Percentiles rank a stretch among this genome's conserved stretches.
Conservation (phyloP, 1,139 yeast species). For the Magnusiomyces paraingens region DNA sequence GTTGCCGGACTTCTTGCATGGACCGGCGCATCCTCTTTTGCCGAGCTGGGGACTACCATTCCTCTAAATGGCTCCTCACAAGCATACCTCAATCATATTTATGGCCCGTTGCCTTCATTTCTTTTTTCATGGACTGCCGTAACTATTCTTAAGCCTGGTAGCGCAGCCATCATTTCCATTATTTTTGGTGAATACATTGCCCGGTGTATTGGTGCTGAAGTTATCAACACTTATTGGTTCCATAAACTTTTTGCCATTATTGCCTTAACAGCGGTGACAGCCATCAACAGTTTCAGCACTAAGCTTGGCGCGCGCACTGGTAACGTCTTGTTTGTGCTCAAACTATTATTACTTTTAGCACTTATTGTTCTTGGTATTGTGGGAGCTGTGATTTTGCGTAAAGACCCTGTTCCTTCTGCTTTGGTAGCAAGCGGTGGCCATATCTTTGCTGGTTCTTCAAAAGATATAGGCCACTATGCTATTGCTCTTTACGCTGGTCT, state of each 20-base stretch:
- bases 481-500: conserved; percentile 39
- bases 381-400: conserved; percentile 23
- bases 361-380: conserved; percentile 33
- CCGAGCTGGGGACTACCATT: conserved; percentile 38
- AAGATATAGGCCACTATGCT: conserved; percentile 32
- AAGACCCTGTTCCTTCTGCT: conserved; percentile 21
- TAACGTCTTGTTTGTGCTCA: conserved; percentile 33
- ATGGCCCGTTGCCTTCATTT: conserved; percentile 36
- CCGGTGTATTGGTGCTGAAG: conserved; percentile 20
- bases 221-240: conserved; percentile 24
- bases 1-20: conserved; percentile 39
- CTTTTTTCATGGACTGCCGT: conserved; percentile 39
- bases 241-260: conserved; percentile 32
- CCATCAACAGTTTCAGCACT: conserved; percentile 31
- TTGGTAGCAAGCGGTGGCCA: conserved; percentile 18
- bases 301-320: conserved; percentile 34
- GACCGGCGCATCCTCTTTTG: conserved; percentile 41
- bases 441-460: conserved; percentile 29
- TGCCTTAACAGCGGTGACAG: conserved; percentile 28
- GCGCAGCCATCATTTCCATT: conserved; percentile 38
- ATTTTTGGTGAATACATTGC: conserved; percentile 37
- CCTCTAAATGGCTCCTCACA: conserved; percentile 40
- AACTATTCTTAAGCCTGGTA: conserved; percentile 37
- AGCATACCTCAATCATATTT: conserved; percentile 37
- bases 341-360: conserved; percentile 30